Evolutionary conservation across 202 grass and related monocot genomes (phyloP), one percentile per base, ranked within the genome.

Genomic region (Carex arenaria): DNA sequence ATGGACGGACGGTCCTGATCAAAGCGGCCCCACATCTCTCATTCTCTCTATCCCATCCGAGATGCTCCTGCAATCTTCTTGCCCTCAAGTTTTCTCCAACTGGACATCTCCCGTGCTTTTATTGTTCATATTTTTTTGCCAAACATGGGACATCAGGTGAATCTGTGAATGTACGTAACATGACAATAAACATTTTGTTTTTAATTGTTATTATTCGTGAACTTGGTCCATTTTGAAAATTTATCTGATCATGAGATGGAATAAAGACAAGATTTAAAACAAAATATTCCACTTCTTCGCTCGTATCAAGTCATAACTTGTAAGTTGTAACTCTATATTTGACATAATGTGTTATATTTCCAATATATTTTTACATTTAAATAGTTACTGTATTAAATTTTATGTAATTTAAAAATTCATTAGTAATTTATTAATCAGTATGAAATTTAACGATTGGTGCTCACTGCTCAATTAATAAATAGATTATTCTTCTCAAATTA

Each of bases 1-100:
- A 75, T 31, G 23, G 12, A 75, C 31, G 47, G 71, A 75, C 31
- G 47, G 71, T 75, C 49, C 71, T 55, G 71, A 75, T 75, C 23
- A 32, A 75, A 75, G 13, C 55, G 72, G 26, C 26, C 26, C 26
- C 26, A 26, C 26, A 26, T 26, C 26, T 26, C 26, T 26, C 26
- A 26, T 26, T 26, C 26, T 26, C 26, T 26, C 26, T 26, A 26
- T 26, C 26, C 26, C 26, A 23, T 13, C 72, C 23, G 13, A 75
- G 72, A 75, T 49, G 23, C 47, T 17, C 12, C 32, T 6, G 1
- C 13, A 53, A 74, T 8, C 1, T 67, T 15, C n/a, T 53, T 53
- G 3, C 20, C 28, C 71, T 54, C 69, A 12, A 72, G 43, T 51
- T 23, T 8, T 15, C 0, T 30, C 19, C 1, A 17, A 74, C 23